phyloP scores from a whole-genome alignment of 2,329 filamentous ascomycete genomes.

The Fonsecaea nubica region DNA sequence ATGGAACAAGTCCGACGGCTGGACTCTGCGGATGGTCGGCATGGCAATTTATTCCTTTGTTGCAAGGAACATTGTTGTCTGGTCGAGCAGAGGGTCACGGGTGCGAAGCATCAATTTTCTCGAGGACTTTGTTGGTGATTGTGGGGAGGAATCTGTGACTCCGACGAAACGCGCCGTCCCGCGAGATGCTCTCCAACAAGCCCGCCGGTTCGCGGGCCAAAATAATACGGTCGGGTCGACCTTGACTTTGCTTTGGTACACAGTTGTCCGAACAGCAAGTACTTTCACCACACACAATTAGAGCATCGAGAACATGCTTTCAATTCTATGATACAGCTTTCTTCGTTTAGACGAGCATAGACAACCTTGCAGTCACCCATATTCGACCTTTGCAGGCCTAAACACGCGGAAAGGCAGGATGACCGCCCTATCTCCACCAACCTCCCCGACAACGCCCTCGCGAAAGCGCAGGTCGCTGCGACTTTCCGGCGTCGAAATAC shows the following conservation, averaged over 20 bases:
- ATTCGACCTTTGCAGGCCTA: neutral
- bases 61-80: neutral
- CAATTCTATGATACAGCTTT: constrained; percentile 21
- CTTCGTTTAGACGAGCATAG: constrained; percentile 5
- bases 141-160: constrained; percentile 16
- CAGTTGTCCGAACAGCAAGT: neutral
- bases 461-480: constrained; percentile 37
- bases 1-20: constrained; percentile 80
- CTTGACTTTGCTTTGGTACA: neutral
- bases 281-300: constrained; percentile 7
- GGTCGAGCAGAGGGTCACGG: neutral
- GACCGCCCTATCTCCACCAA: constrained; percentile 34
- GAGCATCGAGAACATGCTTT: constrained; percentile 18
- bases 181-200: constrained; percentile 14
- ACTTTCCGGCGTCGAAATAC: constrained; percentile 29
- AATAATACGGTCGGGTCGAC: neutral
- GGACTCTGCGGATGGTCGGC: constrained; percentile 86
- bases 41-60: constrained; percentile 55
- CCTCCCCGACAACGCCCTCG: constrained; percentile 36
- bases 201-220: constrained; percentile 8
- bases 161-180: constrained; percentile 33
- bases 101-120: neutral
- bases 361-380: neutral
- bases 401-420: constrained; percentile 28
- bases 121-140: constrained; percentile 11